Evolutionary conservation across 75 land plant genomes (phyloP).

Genomic region (Adiantum capillusveneris): DNA sequence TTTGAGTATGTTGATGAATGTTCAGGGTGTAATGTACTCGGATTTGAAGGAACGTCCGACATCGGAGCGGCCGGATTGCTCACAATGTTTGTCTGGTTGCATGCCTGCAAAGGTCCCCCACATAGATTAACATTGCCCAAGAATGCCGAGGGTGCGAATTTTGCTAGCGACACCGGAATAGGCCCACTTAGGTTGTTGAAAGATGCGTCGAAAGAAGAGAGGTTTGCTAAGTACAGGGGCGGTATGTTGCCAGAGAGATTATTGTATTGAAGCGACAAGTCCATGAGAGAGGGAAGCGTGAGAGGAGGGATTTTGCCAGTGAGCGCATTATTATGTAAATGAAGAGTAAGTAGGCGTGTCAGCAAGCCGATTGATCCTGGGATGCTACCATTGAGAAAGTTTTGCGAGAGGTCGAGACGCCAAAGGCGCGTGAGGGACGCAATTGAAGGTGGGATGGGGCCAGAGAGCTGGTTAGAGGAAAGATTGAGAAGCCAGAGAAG

Average conservation of each 20-base stretch:
- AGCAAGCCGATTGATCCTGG: slow-evolving; percentile 23
- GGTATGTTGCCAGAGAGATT: slow-evolving; percentile 23
- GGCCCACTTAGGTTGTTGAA: slow-evolving; percentile 42
- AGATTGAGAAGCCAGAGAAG: slow-evolving; percentile 21
- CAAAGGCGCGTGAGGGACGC: slow-evolving; percentile 10
- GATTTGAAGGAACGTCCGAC: slow-evolving; percentile 52
- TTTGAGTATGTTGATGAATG: neutral
- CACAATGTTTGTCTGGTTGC: neutral
- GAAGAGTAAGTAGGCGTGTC: slow-evolving; percentile 20
- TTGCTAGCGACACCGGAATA: slow-evolving; percentile 32
- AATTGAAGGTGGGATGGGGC: slow-evolving; percentile 19
- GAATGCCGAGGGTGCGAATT: slow-evolving; percentile 18
- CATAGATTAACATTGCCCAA: slow-evolving; percentile 27
- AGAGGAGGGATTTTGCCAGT: slow-evolving; percentile 43
- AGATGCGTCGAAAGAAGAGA: slow-evolving; percentile 28
- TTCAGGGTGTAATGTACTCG: slow-evolving; percentile 18
- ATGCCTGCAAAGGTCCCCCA: slow-evolving; percentile 14
- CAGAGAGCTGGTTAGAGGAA: slow-evolving; percentile 29
- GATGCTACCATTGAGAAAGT: slow-evolving; percentile 43
- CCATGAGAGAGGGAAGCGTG: slow-evolving; percentile 1
- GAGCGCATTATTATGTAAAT: slow-evolving; percentile 41
- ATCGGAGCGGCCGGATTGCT: slow-evolving; percentile 10
- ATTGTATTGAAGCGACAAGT: slow-evolving; percentile 30
- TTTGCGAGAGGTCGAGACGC: slow-evolving; percentile 34
- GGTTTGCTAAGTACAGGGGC: slow-evolving; percentile 4